Percentiles rank a stretch among this genome's conserved stretches.
phyloP scores from a whole-genome alignment of 495 filamentous ascomycete genomes.

The Podospora pseudopauciseta region DNA sequence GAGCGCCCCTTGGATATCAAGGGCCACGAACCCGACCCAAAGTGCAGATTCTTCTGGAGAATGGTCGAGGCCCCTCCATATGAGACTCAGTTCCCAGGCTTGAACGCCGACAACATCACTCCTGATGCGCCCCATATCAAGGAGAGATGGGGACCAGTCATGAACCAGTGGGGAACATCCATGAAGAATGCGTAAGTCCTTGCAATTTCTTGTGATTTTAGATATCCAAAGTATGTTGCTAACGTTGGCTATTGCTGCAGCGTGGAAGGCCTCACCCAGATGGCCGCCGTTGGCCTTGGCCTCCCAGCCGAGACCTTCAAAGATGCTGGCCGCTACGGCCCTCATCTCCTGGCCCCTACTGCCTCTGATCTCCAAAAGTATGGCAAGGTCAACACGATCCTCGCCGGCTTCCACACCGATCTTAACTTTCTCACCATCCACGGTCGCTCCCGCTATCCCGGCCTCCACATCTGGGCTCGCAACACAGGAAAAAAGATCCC shows the following conservation, averaged over 20 bases:
- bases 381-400: conserved; percentile 47
- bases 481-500: conserved; percentile 49
- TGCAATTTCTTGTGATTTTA: no score
- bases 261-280: conserved; percentile 47
- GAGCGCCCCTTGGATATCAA: conserved; percentile 48
- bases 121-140: conserved; percentile 41
- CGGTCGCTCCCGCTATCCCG: conserved; percentile 51
- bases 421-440: conserved; percentile 56
- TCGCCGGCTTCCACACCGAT: conserved; percentile 53
- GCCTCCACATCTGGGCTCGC: conserved; percentile 52
- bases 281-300: conserved; percentile 47
- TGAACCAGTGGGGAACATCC: conserved; percentile 47
- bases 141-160: conserved; percentile 42
- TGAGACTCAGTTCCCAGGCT: conserved; percentile 42
- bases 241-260: conserved; percentile 19
- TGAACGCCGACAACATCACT: conserved; percentile 45
- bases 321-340: conserved; percentile 47
- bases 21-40: conserved; percentile 46
- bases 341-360: conserved; percentile 50
- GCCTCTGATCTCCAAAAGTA: conserved; percentile 48
- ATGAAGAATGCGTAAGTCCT: conserved; percentile 51
- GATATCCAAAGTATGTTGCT: neutral
- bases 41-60: conserved; percentile 51
- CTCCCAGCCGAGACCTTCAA: conserved; percentile 44
- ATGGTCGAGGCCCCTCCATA: conserved; percentile 47